Percentiles rank a stretch among this genome's conserved stretches.
Conservation (phyloP, 106 monocot genomes). For the Apostasia ramifera region DNA sequence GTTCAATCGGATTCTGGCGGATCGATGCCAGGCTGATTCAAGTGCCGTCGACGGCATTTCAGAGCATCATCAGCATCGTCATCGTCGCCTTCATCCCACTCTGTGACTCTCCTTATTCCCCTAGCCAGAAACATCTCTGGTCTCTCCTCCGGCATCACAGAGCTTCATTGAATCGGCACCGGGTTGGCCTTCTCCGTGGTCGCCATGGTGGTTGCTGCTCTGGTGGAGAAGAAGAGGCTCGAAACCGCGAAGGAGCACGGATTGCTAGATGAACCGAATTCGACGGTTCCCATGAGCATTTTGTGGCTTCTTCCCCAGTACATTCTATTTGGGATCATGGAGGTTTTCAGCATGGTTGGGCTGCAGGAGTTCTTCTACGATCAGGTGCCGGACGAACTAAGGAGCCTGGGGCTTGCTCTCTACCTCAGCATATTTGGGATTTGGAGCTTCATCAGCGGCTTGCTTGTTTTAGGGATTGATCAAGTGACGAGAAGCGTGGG, state of each 20-base stretch:
- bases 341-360: constrained; percentile 26
- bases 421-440: constrained; percentile 29
- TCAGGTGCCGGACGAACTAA: constrained; percentile 21
- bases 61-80: constrained; percentile 31
- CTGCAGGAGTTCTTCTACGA: constrained; percentile 37
- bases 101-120: constrained; percentile 39
- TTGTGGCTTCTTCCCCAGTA: constrained; percentile 34
- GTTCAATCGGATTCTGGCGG: too few species aligned
- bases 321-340: constrained; percentile 15
- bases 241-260: constrained; percentile 15
- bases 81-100: constrained; percentile 26
- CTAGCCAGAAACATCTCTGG: constrained; percentile 18
- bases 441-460: constrained; percentile 26
- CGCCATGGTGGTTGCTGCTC: constrained; percentile 28
- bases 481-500: not conserved
- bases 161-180: constrained; percentile 46
- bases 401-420: constrained; percentile 29
- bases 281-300: constrained; percentile 12
- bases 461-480: constrained; percentile 16
- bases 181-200: constrained; percentile 28
- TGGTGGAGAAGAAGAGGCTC: constrained; percentile 25
- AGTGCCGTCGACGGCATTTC: constrained; percentile 40
- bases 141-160: constrained; percentile 28
- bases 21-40: not conserved
- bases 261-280: constrained; percentile 15